Evolutionary conservation across 805 yeast species (phyloP).

Genomic region (Kregervanrija pseudodelftensis): DNA sequence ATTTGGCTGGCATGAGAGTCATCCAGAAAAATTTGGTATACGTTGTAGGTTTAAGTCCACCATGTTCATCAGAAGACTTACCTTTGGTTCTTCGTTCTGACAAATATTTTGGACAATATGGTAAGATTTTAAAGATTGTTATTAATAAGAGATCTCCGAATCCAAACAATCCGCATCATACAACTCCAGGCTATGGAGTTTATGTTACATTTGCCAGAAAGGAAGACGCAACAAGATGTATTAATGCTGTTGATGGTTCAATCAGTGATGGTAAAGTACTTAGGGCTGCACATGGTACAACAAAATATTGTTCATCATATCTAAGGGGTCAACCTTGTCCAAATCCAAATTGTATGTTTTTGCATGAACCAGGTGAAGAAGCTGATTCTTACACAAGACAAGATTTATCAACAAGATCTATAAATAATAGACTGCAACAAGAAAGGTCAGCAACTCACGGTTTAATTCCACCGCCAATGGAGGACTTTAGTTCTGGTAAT

Average conservation of each 20-base stretch:
- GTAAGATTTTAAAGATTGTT: slow-evolving; percentile 89
- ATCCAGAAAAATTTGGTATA: slow-evolving; percentile 95
- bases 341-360: slow-evolving; percentile 96
- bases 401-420: slow-evolving; percentile 72
- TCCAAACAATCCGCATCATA: slow-evolving; percentile 28
- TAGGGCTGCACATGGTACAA: slow-evolving; percentile 96
- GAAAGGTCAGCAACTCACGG: slow-evolving; percentile 30
- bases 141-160: slow-evolving; percentile 69
- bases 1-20: slow-evolving; percentile 95
- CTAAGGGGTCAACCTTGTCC: slow-evolving; percentile 94
- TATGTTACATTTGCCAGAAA: slow-evolving; percentile 89
- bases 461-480: slow-evolving; percentile 25
- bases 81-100: slow-evolving; percentile 80
- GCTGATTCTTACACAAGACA: slow-evolving; percentile 94
- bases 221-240: slow-evolving; percentile 94
- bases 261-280: slow-evolving; percentile 84
- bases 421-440: slow-evolving; percentile 36
- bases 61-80: slow-evolving; percentile 78
- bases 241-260: slow-evolving; percentile 87
- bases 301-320: slow-evolving; percentile 96
- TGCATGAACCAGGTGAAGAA: slow-evolving; percentile 99
- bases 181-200: slow-evolving; percentile 80
- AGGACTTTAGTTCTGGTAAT: slow-evolving; percentile 6
- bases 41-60: slow-evolving; percentile 90
- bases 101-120: slow-evolving; percentile 97